Base-by-base conservation (phyloP, 2,329 filamentous ascomycete species). In the Colletotrichum sp. region DNA sequence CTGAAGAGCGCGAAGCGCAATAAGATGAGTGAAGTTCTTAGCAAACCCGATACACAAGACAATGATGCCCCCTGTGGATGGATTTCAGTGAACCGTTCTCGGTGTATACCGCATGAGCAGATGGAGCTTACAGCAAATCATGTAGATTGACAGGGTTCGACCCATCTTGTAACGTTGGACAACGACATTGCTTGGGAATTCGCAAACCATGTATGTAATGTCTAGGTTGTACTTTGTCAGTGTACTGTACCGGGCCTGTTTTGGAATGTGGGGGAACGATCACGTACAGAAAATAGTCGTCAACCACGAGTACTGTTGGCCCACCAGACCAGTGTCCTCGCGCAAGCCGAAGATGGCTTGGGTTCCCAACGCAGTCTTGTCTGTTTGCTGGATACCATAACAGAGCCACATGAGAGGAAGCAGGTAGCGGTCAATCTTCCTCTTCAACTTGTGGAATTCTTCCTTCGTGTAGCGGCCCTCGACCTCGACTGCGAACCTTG, bases 331-430 rank as follows among this genome's bases (percentile, higher is more conserved):
- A 3, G 79, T 79, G 34, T 79, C 84, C 39, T 81, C 78, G 48
- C 80, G 74, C 6, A 86, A 79, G 8, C 85, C 85, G 62, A 86
- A 85, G 0, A 81, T 85, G 18, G 85, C 85, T 66, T 86, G 85
- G 0, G 80, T 83, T 25, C 84, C 81, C 18, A 86, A 80, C 0
- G 85, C 84, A 3, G 86, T 88, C 78, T 88, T 88, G 79, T 88
- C 87, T 1, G 83, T 85, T 77, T 88, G 87, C 76, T 89, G 88
- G 65, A 88, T 86, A 43, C 87, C 87, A 74, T 88, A 88, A 77
- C 86, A 88, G 9, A 85, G 79, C 83, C 85, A 89, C 86, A 89
- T 88, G 56, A 88, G 78, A 2, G 87, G 87, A 1, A 88, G 82
- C 18, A 89, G 80, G 73, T 85, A 87, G n/a, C 81, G 81, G 76